Evolutionary conservation across 257 asterid genomes (phyloP), one percentile per base, ranked within the genome.

Genomic region (Salvia splendens): DNA sequence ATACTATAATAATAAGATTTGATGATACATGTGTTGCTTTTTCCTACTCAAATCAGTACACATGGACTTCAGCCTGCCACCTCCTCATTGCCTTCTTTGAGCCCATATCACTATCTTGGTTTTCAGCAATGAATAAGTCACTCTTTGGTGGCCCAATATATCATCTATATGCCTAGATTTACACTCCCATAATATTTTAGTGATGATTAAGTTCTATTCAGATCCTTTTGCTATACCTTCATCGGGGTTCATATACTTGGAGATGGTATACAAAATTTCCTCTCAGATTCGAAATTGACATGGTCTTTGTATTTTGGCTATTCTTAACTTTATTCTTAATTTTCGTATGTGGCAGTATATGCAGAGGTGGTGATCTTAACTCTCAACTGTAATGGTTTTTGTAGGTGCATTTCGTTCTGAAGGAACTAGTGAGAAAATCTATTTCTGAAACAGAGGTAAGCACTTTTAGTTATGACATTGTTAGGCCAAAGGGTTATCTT

Each of bases 341-440:
- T 16, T 3, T 42, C 41, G 50, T 64, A 28, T 60, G 43, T 54
- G 67, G 28, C 60, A 38, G 43, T 66, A 28, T 67, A 45, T n/a
- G 15, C 7, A 64, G 32, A 73, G 4, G 48, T 24, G 30, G 30
- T 65, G 15, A 60, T 71, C 17, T 60, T 61, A 55, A 1, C 30
- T 24, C 30, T 64, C 16, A 35, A 20, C 63, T 41, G 30, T 56
- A 17, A 8, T 35, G 42, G 5, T 62, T 48, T 78, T 59, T 73
- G 65, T 72, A 93, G 99, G 99, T 93, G 48, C 99, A 93, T 75
- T 77, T 84, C 55, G 66, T 93, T 77, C 83, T 93, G 69, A 93
- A 90, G 79, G 96, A 93, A 84, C 96, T 93, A 64, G 96, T 93
- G 65, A 85, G 97, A 80, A 90, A 86, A 72, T 93, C 97, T 10